A percentile compares a stretch with the other conserved stretches of the same genome.
phyloP scores from a whole-genome alignment of 768 basidiomycete genomes.

The Naematelia encephala region DNA sequence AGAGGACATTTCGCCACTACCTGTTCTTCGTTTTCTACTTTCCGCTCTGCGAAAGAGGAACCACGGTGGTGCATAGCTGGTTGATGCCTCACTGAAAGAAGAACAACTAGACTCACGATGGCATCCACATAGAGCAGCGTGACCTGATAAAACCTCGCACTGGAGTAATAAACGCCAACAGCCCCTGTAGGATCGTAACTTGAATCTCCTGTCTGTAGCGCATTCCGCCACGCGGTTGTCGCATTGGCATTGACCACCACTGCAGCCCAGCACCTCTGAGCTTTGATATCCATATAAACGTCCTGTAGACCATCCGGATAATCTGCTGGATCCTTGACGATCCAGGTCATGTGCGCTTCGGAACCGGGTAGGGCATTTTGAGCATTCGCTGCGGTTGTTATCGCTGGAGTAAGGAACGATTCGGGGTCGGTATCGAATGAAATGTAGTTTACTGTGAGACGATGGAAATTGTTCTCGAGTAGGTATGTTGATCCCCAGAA shows the following conservation, averaged over 20 bases:
- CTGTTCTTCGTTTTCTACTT: too few species aligned
- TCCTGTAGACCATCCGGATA: constrained; percentile 38
- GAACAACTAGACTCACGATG: too few species aligned
- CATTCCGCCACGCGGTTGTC: constrained; percentile 37
- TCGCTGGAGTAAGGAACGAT: constrained; percentile 33
- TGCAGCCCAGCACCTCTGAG: constrained; percentile 40
- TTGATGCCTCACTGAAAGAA: too few species aligned
- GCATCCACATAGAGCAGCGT: too few species aligned
- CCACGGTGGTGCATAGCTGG: too few species aligned
- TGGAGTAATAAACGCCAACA: constrained; percentile 39
- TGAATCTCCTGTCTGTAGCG: constrained; percentile 37
- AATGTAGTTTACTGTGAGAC: constrained; percentile 40
- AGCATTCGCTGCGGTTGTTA: constrained; percentile 27
- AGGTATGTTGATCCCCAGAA: too few species aligned
- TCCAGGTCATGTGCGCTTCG: constrained; percentile 35
- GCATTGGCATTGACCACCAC: constrained; percentile 46
- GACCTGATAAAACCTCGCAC: too few species aligned
- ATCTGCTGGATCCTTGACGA: constrained; percentile 22
- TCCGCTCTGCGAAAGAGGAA: too few species aligned
- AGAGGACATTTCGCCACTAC: too few species aligned
- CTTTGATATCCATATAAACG: constrained; percentile 29
- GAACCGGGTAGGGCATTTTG: constrained; percentile 17
- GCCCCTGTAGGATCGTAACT: constrained; percentile 42
- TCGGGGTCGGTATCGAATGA: constrained; percentile 40
- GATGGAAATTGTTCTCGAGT: constrained; percentile 42